Percentiles rank a stretch among this genome's conserved stretches.
Evolutionary conservation across 2,329 filamentous ascomycete species (phyloP).

Genomic region (Orbilia ellipsospora): DNA sequence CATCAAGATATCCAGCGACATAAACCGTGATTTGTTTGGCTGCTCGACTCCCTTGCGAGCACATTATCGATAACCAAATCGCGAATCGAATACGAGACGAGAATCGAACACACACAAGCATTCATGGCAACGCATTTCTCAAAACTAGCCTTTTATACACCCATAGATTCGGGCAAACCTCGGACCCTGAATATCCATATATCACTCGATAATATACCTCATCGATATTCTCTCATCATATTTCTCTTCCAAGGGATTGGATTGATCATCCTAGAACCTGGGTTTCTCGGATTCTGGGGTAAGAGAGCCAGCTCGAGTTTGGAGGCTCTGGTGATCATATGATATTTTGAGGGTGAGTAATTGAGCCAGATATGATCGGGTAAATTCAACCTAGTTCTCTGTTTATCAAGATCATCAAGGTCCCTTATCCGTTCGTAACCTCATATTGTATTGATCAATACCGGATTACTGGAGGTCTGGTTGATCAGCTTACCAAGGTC

Average conservation of each 20-base stretch:
- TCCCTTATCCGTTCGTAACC: too few relatives aligned
- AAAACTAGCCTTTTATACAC: not conserved
- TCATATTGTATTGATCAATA: too few relatives aligned
- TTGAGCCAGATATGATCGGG: conserved; percentile 19
- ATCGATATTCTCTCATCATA: conserved; percentile 1
- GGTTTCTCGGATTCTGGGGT: not conserved
- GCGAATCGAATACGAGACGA: too few relatives aligned
- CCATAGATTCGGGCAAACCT: not conserved
- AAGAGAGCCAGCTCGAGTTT: too few relatives aligned
- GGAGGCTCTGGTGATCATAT: too few relatives aligned
- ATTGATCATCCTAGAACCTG: conserved; percentile 12
- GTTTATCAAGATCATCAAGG: not conserved
- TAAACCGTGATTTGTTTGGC: too few relatives aligned
- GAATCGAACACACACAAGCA: too few relatives aligned
- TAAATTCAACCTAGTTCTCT: conserved; percentile 5
- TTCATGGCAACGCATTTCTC: not conserved
- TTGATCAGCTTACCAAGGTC: too few relatives aligned
- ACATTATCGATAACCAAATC: too few relatives aligned
- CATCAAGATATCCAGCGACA: too few relatives aligned
- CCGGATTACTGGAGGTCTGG: too few relatives aligned
- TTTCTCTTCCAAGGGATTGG: not conserved
- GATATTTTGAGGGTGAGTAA: not conserved
- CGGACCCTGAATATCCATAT: conserved; percentile 30
- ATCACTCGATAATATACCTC: conserved; percentile 8
- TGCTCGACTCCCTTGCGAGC: too few relatives aligned